phyloP scores from a whole-genome alignment of 495 filamentous ascomycete genomes.

The Penicillium diatomitis region DNA sequence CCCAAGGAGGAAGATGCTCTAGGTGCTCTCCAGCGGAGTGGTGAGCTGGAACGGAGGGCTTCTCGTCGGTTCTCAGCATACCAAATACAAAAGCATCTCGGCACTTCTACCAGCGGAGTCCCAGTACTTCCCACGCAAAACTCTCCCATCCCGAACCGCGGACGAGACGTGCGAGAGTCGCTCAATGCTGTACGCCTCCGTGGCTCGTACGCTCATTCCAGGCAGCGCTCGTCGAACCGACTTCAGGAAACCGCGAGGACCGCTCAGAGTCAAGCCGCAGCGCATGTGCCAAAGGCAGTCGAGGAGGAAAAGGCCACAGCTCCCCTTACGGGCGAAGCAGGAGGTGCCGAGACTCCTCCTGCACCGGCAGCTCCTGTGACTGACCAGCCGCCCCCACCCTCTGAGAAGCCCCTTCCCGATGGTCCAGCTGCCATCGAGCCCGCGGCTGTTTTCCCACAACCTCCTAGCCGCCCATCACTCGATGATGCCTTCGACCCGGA shows the following conservation, averaged over 20 bases:
- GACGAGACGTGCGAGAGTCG: conserved; percentile 80
- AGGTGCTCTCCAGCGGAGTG: conserved; percentile 80
- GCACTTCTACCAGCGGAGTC: conserved; percentile 68
- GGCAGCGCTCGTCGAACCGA: conserved; percentile 48
- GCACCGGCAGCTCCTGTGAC: conserved; percentile 45
- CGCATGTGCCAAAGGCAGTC: conserved; percentile 57
- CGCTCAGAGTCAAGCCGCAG: conserved; percentile 34
- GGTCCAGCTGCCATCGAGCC: conserved; percentile 11
- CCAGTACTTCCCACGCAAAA: conserved; percentile 81
- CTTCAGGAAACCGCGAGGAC: conserved; percentile 48
- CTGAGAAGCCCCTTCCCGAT: conserved; percentile 16
- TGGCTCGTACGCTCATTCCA: conserved; percentile 57
- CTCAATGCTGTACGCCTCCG: conserved; percentile 83
- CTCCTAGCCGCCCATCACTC: conserved; percentile 25
- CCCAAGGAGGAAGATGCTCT: conserved; percentile 84
- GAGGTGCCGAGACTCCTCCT: conserved; percentile 21
- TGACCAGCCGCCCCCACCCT: conserved; percentile 45
- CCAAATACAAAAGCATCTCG: conserved; percentile 89
- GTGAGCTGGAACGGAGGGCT: conserved; percentile 85
- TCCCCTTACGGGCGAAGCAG: conserved; percentile 25
- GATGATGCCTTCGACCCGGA: conserved; percentile 38
- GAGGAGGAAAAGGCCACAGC: conserved; percentile 32
- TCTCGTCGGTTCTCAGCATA: conserved; percentile 91
- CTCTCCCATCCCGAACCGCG: conserved; percentile 79
- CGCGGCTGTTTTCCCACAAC: conserved; percentile 25